Percentiles rank a stretch among this genome's conserved stretches.
These are phyloP conservation scores for Rhododendron ferrugineum DNA, from an alignment of 148 eudicot species.

Conservation along the genomic window DNA sequence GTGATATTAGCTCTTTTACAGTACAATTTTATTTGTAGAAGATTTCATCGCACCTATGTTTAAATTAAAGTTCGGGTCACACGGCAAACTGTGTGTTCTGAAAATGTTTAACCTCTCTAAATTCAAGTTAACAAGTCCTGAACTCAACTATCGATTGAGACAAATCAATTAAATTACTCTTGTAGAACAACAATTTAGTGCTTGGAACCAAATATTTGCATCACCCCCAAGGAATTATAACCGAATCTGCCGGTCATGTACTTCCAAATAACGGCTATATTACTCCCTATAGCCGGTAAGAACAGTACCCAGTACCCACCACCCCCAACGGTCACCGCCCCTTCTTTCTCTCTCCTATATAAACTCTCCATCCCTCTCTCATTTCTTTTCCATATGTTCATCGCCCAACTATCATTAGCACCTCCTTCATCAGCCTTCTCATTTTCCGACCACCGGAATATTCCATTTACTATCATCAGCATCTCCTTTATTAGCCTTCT, in stretches of 20 bases:
- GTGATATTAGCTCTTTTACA: too few relatives aligned
- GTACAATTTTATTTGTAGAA: too few relatives aligned
- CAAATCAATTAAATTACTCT: not conserved
- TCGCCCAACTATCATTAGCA: not conserved
- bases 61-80: too few relatives aligned
- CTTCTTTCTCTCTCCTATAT: not conserved
- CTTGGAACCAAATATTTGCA: not conserved
- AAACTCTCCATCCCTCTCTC: not conserved
- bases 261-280: not conserved
- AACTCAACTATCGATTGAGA: not conserved
- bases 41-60: too few relatives aligned
- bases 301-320: not conserved
- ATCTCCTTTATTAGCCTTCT: not conserved
- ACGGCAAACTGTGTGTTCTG: not conserved
- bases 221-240: not conserved
- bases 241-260: not conserved
- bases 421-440: not conserved
- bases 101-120: not conserved
- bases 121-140: not conserved
- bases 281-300: not conserved
- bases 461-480: not conserved
- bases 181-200: not conserved
- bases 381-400: not conserved
- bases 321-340: not conserved
- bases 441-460: not conserved